Percentiles rank a stretch among this genome's conserved stretches.
These are phyloP conservation scores for Cruciata laevipes DNA, from an alignment of 257 asterid genomes.

Conservation along the genomic window DNA sequence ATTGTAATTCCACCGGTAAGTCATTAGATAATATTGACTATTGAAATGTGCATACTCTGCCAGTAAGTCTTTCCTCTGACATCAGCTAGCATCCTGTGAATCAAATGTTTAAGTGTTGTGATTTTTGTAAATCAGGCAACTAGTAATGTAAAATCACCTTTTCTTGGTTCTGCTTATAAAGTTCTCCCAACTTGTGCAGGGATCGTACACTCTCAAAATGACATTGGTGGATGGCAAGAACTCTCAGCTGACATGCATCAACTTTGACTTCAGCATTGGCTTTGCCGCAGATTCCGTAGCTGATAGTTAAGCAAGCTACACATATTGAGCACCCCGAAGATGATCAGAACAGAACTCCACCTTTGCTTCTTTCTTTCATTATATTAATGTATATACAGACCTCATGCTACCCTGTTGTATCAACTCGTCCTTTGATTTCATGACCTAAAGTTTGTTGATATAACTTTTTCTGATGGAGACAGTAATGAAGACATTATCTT, in stretches of 20 bases:
- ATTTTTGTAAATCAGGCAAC: neutral
- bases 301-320: slow-evolving; percentile 16
- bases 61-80: neutral
- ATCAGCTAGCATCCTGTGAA: neutral
- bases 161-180: neutral
- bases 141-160: too few relatives aligned
- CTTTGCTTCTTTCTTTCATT: neutral
- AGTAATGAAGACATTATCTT: neutral
- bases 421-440: neutral
- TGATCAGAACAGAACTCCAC: neutral
- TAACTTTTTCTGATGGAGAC: neutral
- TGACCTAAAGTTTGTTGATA: neutral
- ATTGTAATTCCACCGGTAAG: too few relatives aligned
- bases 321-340: slow-evolving; percentile 7
- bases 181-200: slow-evolving; percentile 39
- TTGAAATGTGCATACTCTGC: neutral
- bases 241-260: slow-evolving; percentile 56
- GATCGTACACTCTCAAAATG: slow-evolving; percentile 55
- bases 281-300: slow-evolving; percentile 42
- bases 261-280: slow-evolving; percentile 57
- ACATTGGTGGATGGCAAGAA: slow-evolving; percentile 43
- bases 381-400: slow-evolving; percentile 1
- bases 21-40: neutral
- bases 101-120: neutral
- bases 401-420: neutral